A percentile compares a stretch with the other conserved stretches of the same genome.
phyloP scores from a whole-genome alignment of 2,329 filamentous ascomycete species.

The Coniochaeta sp. region DNA sequence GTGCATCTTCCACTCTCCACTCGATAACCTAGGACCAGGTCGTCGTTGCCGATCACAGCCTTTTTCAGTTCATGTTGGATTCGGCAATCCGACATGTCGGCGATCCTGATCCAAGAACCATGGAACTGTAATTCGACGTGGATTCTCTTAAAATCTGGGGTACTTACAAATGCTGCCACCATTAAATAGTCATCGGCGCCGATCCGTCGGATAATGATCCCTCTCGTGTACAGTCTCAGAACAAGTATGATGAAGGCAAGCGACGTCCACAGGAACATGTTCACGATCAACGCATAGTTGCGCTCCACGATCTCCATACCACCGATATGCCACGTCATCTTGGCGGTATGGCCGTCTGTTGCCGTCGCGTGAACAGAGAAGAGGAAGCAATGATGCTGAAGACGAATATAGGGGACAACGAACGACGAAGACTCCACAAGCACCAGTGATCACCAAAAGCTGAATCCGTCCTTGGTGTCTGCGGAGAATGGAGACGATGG shows the following conservation, averaged over 20 bases:
- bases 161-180: conserved; percentile 10
- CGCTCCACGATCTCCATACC: conserved; percentile 7
- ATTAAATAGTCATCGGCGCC: conserved; percentile 15
- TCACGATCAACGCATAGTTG: conserved; percentile 8
- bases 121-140: not conserved
- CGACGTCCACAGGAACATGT: conserved; percentile 10
- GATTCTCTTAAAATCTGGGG: not conserved
- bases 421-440: not conserved
- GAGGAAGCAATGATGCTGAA: not conserved
- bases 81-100: not conserved
- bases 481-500: not conserved
- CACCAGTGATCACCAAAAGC: not conserved
- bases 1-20: not conserved
- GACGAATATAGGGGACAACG: not conserved
- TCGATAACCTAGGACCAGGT: not conserved
- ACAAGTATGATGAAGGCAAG: conserved; percentile 12
- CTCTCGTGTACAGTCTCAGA: conserved; percentile 10
- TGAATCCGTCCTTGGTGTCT: not conserved
- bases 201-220: conserved; percentile 10
- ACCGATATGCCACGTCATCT: not conserved
- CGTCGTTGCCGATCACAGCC: not conserved
- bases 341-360: not conserved
- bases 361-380: not conserved
- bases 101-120: not conserved
- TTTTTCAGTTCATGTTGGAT: not conserved